Percentiles rank a stretch among this genome's conserved stretches.
Conservation (phyloP, 1,139 yeast genomes). For the Debaryomyces psychrophilus region DNA sequence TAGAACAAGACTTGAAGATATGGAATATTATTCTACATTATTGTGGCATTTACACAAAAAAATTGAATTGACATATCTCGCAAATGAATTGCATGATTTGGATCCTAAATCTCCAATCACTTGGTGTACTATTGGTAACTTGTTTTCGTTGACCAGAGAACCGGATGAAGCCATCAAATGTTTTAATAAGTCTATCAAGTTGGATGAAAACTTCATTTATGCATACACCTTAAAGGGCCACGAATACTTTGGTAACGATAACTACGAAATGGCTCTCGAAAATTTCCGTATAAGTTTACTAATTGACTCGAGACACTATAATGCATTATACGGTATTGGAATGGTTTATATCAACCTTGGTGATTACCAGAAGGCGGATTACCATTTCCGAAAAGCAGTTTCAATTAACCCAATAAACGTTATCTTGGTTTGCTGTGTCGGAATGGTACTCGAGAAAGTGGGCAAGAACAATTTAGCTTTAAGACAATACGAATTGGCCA, state of each 20-base stretch:
- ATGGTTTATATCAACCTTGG: slow-evolving; percentile 91
- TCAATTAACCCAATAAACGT: slow-evolving; percentile 89
- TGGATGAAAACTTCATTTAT: slow-evolving; percentile 77
- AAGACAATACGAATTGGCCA: slow-evolving; percentile 81
- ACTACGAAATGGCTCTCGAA: slow-evolving; percentile 86
- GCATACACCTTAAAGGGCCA: slow-evolving; percentile 95
- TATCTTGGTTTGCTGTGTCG: slow-evolving; percentile 89
- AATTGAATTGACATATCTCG: slow-evolving; percentile 75
- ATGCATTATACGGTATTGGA: slow-evolving; percentile 95
- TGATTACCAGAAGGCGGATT: slow-evolving; percentile 79
- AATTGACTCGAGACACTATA: slow-evolving; percentile 82
- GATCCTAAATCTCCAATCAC: slow-evolving; percentile 74
- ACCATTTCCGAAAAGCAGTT: slow-evolving; percentile 85
- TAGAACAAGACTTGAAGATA: slow-evolving; percentile 81
- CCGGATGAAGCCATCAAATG: slow-evolving; percentile 91
- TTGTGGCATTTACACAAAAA: slow-evolving; percentile 92
- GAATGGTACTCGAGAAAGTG: slow-evolving; percentile 85
- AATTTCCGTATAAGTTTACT: slow-evolving; percentile 79
- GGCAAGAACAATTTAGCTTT: slow-evolving; percentile 74
- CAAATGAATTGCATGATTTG: slow-evolving; percentile 77
- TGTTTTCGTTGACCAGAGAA: slow-evolving; percentile 80
- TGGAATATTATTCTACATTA: slow-evolving; percentile 89
- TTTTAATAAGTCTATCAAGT: slow-evolving; percentile 74
- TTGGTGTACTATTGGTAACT: slow-evolving; percentile 92
- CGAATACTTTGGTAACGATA: slow-evolving; percentile 85